These are phyloP conservation scores for Leucocoprinus sp. DNA, from an alignment of 768 basidiomycete species.

Conservation along the genomic window DNA sequence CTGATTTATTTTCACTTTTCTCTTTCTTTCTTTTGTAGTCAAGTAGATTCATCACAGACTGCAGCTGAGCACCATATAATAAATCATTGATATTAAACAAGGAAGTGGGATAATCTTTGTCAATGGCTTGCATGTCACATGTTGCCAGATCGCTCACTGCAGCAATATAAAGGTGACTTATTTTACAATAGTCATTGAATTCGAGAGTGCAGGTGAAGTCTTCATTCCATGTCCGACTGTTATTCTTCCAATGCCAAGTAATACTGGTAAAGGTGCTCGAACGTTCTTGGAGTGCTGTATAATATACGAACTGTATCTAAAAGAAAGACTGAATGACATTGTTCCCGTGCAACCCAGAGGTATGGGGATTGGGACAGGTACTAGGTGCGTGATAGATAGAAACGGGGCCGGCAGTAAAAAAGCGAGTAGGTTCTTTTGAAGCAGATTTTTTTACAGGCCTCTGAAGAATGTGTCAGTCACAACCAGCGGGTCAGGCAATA, in stretches of 20 bases:
- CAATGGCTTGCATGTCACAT: slow-evolving; percentile 40
- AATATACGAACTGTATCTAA: slow-evolving; percentile 38
- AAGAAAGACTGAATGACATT: slow-evolving; percentile 45
- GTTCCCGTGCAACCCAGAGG: slow-evolving; percentile 29
- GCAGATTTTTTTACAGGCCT: slow-evolving; percentile 26
- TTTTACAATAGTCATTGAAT: slow-evolving; percentile 36
- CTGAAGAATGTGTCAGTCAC: slow-evolving; percentile 28
- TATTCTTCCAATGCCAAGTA: slow-evolving; percentile 38
- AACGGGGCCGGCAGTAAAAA: slow-evolving; percentile 30
- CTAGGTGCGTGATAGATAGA: slow-evolving; percentile 34
- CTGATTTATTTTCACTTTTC: too few species aligned
- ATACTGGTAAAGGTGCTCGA: slow-evolving; percentile 29
- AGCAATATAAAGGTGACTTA: slow-evolving; percentile 30
- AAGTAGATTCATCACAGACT: too few species aligned
- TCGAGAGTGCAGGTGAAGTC: slow-evolving; percentile 37
- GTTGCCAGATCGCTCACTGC: slow-evolving; percentile 33
- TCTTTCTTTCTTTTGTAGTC: too few species aligned
- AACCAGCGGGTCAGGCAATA: too few species aligned
- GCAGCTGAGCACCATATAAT: too few species aligned
- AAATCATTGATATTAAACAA: too few species aligned
- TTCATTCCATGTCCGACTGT: slow-evolving; percentile 35
- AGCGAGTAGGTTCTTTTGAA: slow-evolving; percentile 29
- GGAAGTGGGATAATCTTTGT: slow-evolving; percentile 14
- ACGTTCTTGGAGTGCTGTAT: slow-evolving; percentile 15
- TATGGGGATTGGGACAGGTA: slow-evolving; percentile 23